A percentile compares a stretch with the other conserved stretches of the same genome.
Conservation (phyloP, 257 asterid species). For the Datura wrightii region DNA sequence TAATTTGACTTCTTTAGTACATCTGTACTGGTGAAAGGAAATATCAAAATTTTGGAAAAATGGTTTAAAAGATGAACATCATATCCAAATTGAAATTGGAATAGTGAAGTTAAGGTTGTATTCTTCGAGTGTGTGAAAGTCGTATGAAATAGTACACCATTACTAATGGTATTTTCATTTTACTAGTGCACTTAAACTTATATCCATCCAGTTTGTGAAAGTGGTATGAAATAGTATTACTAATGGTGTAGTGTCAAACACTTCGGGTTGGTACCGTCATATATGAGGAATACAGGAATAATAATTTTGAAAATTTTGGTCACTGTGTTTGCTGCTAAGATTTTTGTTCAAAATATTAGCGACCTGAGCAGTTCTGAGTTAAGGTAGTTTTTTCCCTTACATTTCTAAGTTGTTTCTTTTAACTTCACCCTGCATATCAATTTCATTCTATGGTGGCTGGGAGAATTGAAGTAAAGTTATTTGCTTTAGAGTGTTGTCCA, state of each 20-base stretch:
- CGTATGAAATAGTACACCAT: background rate
- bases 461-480: background rate
- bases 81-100: background rate
- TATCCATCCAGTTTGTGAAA: constrained; percentile 14
- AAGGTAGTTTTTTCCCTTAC: background rate
- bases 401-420: background rate
- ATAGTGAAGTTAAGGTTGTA: background rate
- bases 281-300: background rate
- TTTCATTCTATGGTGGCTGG: background rate
- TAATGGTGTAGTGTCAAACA: background rate
- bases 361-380: background rate
- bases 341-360: background rate
- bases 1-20: background rate
- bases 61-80: background rate
- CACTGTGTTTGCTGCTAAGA: background rate
- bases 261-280: background rate
- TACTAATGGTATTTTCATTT: background rate
- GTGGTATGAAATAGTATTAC: background rate
- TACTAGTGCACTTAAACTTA: background rate
- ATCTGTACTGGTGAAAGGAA: background rate
- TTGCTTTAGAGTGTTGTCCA: background rate
- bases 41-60: background rate
- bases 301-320: background rate
- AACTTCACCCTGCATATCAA: background rate
- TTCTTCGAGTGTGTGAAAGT: background rate